phyloP scores from a whole-genome alignment of 176 grass and related monocot species.

The Bolboschoenus planiculmis region DNA sequence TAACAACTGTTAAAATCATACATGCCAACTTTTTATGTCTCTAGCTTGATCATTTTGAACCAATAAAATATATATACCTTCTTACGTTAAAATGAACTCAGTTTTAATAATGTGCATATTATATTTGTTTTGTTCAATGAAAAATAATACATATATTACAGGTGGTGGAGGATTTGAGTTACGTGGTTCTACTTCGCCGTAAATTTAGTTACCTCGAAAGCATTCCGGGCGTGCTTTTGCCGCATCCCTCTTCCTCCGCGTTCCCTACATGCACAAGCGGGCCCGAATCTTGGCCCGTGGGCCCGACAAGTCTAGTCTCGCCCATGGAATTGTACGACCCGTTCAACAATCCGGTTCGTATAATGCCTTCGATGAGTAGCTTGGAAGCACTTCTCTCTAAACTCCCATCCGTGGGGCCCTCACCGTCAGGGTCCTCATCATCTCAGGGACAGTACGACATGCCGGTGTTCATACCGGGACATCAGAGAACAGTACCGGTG shows the following conservation, averaged over 20 bases:
- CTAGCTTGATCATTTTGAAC: neutral
- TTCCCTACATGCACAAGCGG: constrained; percentile 34
- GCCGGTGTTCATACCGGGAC: neutral
- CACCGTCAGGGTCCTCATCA: neutral
- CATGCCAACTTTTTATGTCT: neutral
- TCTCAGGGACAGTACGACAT: neutral
- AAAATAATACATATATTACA: neutral
- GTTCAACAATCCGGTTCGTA: constrained; percentile 38
- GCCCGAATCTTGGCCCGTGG: constrained; percentile 19
- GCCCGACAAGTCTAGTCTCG: constrained; percentile 6
- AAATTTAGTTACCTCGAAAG: constrained; percentile 94
- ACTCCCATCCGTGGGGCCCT: constrained; percentile 70
- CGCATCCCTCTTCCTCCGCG: constrained; percentile 69
- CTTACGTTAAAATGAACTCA: neutral
- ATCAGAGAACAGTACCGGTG: neutral
- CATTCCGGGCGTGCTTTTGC: constrained; percentile 91
- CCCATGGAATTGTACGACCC: constrained; percentile 63
- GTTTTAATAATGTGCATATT: neutral
- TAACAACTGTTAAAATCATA: neutral
- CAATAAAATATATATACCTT: neutral
- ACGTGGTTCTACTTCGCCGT: constrained; percentile 73
- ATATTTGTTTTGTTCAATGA: neutral
- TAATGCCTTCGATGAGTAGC: constrained; percentile 98
- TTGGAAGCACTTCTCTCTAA: constrained; percentile 95
- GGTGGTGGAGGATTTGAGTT: constrained; percentile 85